These are phyloP conservation scores for Boletus sp. DNA, from an alignment of 768 basidiomycete species.

Conservation along the genomic window DNA sequence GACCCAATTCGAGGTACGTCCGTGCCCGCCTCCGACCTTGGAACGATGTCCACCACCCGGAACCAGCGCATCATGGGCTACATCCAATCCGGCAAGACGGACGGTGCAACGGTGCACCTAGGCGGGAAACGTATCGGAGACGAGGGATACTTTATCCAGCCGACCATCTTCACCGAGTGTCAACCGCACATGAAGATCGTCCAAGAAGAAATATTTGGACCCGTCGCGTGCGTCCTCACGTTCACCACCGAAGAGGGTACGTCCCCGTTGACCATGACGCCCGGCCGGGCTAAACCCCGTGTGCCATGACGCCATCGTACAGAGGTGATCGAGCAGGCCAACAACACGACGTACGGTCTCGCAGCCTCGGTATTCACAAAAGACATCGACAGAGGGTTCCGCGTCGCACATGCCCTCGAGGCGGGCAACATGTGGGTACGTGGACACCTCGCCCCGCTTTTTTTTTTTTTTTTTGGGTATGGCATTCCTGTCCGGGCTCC, in stretches of 20 bases:
- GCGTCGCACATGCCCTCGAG: constrained; percentile 40
- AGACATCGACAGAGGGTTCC: constrained; percentile 37
- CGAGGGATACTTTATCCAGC: constrained; percentile 10
- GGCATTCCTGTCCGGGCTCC: background rate
- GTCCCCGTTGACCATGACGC: too few relatives aligned
- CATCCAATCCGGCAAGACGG: constrained; percentile 5
- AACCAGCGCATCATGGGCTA: constrained; percentile 12
- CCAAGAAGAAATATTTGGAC: constrained; percentile 11
- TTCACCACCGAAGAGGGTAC: constrained; percentile 6
- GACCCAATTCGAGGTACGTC: constrained; percentile 5
- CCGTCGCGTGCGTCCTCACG: constrained; percentile 8
- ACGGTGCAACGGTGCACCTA: constrained; percentile 1
- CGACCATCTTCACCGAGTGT: constrained; percentile 9
- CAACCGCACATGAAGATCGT: constrained; percentile 12
- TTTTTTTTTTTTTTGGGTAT: too few relatives aligned
- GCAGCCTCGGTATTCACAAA: constrained; percentile 10
- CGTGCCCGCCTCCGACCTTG: too few relatives aligned
- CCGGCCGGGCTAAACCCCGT: too few relatives aligned
- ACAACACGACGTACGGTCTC: constrained; percentile 9
- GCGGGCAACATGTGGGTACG: constrained; percentile 59
- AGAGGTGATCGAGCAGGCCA: constrained; percentile 11
- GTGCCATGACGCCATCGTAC: too few relatives aligned
- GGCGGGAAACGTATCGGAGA: constrained; percentile 3
- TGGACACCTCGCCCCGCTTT: background rate
- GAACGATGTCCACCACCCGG: background rate